These are phyloP conservation scores for Castanea sativa DNA, from an alignment of 306 rosid species.

Conservation along the genomic window DNA sequence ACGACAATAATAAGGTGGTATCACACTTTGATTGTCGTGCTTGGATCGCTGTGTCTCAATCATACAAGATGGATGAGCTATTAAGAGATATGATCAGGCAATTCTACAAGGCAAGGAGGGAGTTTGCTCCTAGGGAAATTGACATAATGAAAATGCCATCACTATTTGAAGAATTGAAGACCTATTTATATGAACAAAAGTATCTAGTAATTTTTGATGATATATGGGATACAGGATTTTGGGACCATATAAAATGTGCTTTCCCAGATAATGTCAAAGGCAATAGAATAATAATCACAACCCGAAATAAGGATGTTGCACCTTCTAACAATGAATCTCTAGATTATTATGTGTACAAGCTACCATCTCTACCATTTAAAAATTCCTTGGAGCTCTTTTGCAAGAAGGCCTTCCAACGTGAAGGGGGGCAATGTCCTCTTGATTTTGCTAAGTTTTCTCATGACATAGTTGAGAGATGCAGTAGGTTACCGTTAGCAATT, in stretches of 20 bases:
- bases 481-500: no score
- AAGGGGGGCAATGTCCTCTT: no score
- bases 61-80: not conserved
- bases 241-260: not conserved
- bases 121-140: no score
- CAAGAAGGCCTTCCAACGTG: no score
- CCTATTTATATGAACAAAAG: not conserved
- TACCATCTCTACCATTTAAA: no score
- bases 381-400: no score
- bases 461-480: no score
- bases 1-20: not conserved
- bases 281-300: not conserved
- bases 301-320: not conserved
- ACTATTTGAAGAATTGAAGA: not conserved
- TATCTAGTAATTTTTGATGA: slow-evolving; percentile 11
- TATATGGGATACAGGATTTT: not conserved
- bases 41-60: slow-evolving; percentile 6
- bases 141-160: not conserved
- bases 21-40: not conserved
- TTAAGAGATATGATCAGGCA: not conserved
- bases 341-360: no score
- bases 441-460: no score
- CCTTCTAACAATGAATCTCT: no score
- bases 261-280: not conserved
- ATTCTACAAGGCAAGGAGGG: not conserved